Evolutionary conservation across 2,329 filamentous ascomycete species (phyloP), one percentile per base, ranked within the genome.

Genomic region (Talaromyces rugulosus): DNA sequence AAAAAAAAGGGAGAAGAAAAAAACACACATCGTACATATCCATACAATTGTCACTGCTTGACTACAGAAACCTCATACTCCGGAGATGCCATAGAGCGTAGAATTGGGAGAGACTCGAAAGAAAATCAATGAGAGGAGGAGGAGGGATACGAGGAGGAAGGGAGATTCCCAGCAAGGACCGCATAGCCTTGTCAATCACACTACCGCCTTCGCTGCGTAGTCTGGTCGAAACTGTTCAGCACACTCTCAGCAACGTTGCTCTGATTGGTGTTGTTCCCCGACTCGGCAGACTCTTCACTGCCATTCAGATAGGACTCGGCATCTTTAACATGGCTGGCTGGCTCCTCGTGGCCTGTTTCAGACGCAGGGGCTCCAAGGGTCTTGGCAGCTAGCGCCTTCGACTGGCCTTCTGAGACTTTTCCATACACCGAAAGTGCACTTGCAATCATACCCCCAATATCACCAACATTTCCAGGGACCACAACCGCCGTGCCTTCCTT

Each of bases 401-500:
- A 85, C 77, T 96, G 92, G 0, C 88, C 86, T 71, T 94, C 86
- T 68, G 87, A 92, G 52, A 99, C 91, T 75, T 96, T 97, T 63
- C 94, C 92, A 75, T 96, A 99, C 18, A 99, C 93, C 60, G 92
- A 90, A 82, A 99, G 88, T 1, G 93, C 95, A 18, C 91, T 96
- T 44, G 95, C 93, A 75, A 99, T 98, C 93, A 99, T 96, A 68
- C 91, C 87, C 60, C 92, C 89, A 69, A 99, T 93, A 74, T 99
- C 95, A 64, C 95, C 95, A 42, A 99, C 92, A 72, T 99, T 98
- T 11, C 95, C 95, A 0, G 95, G 95, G 14, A 99, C 93, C 23
- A 99, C 92, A 31, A 99, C 89, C 4, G 92, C 91, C 3, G 95
- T 99, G 69, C 95, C 92, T 81, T 99, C 93, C 79, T 94, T 95